Evolutionary conservation across 2,329 filamentous ascomycete genomes (phyloP).

Genomic region (Colletotrichum liaoningense): DNA sequence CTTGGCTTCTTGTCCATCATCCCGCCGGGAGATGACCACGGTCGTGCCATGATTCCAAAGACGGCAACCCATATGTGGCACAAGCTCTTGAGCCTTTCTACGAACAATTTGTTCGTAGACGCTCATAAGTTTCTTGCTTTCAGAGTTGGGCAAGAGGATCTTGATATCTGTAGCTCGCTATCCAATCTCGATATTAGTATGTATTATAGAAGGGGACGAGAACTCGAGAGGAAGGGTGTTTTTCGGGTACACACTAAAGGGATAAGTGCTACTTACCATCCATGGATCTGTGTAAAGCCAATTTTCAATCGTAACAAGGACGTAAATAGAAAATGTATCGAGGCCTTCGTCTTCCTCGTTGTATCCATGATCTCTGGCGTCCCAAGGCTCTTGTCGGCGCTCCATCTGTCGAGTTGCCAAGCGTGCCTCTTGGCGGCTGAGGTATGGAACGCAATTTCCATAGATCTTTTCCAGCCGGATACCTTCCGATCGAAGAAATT

Average conservation of each 20-base stretch:
- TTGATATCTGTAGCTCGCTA: slow-evolving; percentile 1
- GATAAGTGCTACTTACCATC: background rate
- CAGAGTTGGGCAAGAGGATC: background rate
- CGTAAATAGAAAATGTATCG: background rate
- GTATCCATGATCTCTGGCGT: background rate
- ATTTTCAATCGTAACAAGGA: background rate
- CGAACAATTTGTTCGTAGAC: slow-evolving; percentile 15
- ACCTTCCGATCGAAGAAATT: slow-evolving; percentile 43
- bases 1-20: background rate
- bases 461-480: slow-evolving; percentile 43
- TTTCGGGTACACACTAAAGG: accelerated
- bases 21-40: background rate
- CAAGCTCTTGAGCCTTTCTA: background rate
- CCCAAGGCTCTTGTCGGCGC: background rate
- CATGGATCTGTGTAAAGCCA: background rate
- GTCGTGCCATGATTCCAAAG: background rate
- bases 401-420: background rate
- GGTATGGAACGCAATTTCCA: slow-evolving; percentile 44
- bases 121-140: slow-evolving; percentile 3
- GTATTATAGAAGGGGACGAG: background rate
- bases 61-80: slow-evolving; percentile 17
- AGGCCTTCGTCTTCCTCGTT: slow-evolving; percentile 1
- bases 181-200: background rate
- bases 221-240: background rate
- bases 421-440: slow-evolving; percentile 39